These are phyloP conservation scores for Chamaecrista fasciculata DNA, from an alignment of 306 rosid species.

Conservation along the genomic window DNA sequence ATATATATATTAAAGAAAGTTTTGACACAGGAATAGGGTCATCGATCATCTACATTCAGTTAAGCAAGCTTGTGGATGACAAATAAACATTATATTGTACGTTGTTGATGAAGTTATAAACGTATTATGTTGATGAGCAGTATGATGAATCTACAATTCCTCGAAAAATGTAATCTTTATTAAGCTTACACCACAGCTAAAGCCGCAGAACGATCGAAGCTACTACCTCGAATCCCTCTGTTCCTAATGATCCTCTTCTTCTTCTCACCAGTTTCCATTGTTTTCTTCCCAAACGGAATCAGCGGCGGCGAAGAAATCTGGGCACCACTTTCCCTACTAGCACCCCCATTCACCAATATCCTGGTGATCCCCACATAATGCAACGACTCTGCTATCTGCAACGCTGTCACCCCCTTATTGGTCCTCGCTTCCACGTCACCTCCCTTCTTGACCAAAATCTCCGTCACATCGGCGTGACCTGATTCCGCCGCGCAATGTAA, in stretches of 20 bases:
- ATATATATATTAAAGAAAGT: background rate
- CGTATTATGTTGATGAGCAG: background rate
- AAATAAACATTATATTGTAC: background rate
- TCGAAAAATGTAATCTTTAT: constrained; percentile 14
- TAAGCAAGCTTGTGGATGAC: too few relatives aligned
- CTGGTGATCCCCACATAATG: constrained; percentile 62
- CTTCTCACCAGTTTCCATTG: constrained; percentile 19
- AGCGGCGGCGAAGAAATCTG: background rate
- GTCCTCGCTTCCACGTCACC: constrained; percentile 69
- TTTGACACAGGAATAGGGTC: background rate
- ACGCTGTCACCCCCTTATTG: constrained; percentile 61
- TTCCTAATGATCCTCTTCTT: constrained; percentile 32
- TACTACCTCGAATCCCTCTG: constrained; percentile 41
- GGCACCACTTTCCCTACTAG: constrained; percentile 26
- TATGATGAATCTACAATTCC: constrained; percentile 22
- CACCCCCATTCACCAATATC: constrained; percentile 63
- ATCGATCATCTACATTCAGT: background rate
- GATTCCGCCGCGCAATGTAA: constrained; percentile 74
- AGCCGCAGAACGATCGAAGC: constrained; percentile 43
- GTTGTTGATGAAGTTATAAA: background rate
- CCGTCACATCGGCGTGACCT: constrained; percentile 59
- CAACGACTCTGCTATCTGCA: constrained; percentile 68
- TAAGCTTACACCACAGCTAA: constrained; percentile 41
- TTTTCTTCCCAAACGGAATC: constrained; percentile 28
- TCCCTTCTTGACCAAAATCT: constrained; percentile 73